These are phyloP conservation scores for Syzygium malaccense DNA, from an alignment of 441 rosid genomes.

Conservation along the genomic window DNA sequence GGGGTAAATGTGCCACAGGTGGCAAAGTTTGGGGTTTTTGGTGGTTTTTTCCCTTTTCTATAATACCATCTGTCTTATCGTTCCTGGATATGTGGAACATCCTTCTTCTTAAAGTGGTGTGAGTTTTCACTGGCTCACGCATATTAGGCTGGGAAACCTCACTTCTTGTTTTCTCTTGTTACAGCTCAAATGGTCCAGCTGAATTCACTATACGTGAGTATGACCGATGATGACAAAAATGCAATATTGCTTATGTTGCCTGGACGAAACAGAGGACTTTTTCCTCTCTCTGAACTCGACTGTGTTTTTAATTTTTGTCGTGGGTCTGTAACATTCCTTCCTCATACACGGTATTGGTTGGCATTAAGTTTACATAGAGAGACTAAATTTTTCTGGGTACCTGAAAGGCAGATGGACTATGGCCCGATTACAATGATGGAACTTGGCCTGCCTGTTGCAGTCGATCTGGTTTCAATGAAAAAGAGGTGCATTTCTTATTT, in stretches of 20 bases:
- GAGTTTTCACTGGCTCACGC: neutral
- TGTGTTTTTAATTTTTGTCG: neutral
- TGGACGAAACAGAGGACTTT: neutral
- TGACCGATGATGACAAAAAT: neutral
- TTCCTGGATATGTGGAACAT: neutral
- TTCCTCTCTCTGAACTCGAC: neutral
- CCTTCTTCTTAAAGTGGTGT: neutral
- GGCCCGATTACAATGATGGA: slow-evolving; percentile 96
- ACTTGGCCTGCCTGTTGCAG: slow-evolving; percentile 86
- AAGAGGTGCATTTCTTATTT: slow-evolving; percentile 38
- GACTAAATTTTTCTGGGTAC: neutral
- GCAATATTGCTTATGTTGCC: neutral
- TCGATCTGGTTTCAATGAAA: slow-evolving; percentile 44
- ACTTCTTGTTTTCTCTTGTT: neutral
- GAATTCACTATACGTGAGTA: slow-evolving; percentile 95
- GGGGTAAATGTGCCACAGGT: too few relatives aligned
- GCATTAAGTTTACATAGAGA: neutral
- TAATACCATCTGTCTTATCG: neutral
- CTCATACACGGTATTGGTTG: neutral
- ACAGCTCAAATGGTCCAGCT: slow-evolving; percentile 59
- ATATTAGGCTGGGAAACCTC: neutral
- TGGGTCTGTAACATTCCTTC: neutral
- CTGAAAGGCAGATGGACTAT: slow-evolving; percentile 61
- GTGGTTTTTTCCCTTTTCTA: too few relatives aligned
- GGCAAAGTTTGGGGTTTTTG: too few relatives aligned